Percentiles rank a stretch among this genome's conserved stretches.
phyloP scores from a whole-genome alignment of 2,329 filamentous ascomycete genomes.

The Pseudohalonectria lignicola region DNA sequence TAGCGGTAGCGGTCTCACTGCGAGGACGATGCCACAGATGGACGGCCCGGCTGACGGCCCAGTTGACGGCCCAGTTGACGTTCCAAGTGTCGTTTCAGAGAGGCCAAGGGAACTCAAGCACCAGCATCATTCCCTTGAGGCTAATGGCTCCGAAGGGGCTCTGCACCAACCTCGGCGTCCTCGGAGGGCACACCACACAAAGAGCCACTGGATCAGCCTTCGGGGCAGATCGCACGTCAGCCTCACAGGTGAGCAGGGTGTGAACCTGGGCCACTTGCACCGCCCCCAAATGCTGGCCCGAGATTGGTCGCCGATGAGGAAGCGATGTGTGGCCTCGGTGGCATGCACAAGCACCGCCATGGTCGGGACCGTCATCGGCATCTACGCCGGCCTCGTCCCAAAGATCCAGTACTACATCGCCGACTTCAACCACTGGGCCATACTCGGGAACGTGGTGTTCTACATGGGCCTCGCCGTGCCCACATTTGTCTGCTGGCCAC shows the following conservation, averaged over 20 bases:
- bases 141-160: neutral
- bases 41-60: neutral
- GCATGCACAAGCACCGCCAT: constrained; percentile 64
- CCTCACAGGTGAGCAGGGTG: constrained; percentile 33
- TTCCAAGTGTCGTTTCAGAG: constrained; percentile 4
- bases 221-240: constrained; percentile 42
- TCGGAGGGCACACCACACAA: neutral
- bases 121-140: neutral
- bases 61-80: constrained; percentile 5
- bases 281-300: constrained; percentile 56
- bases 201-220: constrained; percentile 25
- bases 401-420: constrained; percentile 68
- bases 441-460: constrained; percentile 64
- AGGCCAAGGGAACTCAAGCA: neutral
- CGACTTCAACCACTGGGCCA: constrained; percentile 51
- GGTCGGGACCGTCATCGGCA: constrained; percentile 59
- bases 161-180: neutral
- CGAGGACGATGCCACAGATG: neutral
- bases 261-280: constrained; percentile 42
- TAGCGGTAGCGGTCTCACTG: no score
- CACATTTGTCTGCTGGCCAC: constrained; percentile 61
- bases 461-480: constrained; percentile 62
- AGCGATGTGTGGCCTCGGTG: constrained; percentile 56
- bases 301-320: constrained; percentile 58
- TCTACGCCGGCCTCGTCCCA: constrained; percentile 71